phyloP scores from a whole-genome alignment of 345 rosid species.

The Salix udensis region DNA sequence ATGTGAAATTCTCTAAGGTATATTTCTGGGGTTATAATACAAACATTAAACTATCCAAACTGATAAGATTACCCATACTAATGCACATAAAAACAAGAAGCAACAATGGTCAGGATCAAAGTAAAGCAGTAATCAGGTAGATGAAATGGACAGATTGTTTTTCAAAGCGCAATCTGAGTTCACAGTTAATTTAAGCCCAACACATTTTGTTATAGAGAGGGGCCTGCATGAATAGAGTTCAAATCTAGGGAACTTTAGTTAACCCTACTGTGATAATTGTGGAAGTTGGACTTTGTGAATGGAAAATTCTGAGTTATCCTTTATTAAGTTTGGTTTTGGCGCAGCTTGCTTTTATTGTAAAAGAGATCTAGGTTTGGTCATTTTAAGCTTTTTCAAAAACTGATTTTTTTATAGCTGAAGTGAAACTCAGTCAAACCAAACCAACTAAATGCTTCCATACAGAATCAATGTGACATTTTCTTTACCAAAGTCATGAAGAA shows the following conservation, averaged over 20 bases:
- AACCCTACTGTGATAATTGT: not conserved
- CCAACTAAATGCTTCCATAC: not conserved
- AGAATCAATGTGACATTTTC: not conserved
- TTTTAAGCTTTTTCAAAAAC: not conserved
- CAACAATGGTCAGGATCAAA: not conserved
- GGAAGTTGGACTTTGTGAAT: not conserved
- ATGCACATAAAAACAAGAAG: not conserved
- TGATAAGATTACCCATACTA: not conserved
- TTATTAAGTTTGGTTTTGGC: not conserved
- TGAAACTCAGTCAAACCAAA: not conserved
- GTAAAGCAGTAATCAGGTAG: not conserved
- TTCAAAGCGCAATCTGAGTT: not conserved
- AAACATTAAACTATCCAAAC: not conserved
- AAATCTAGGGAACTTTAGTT: not conserved
- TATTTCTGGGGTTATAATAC: not conserved
- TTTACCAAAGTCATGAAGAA: not conserved
- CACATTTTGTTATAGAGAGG: not conserved
- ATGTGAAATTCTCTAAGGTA: not conserved
- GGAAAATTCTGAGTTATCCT: not conserved
- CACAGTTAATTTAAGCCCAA: not conserved
- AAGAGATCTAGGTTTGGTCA: not conserved
- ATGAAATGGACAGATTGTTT: not conserved
- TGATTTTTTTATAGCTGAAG: not conserved
- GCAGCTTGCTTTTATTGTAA: not conserved
- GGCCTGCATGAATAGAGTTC: not conserved